phyloP scores from a whole-genome alignment of 305 asterid genomes.

The Fraxinus ornus region DNA sequence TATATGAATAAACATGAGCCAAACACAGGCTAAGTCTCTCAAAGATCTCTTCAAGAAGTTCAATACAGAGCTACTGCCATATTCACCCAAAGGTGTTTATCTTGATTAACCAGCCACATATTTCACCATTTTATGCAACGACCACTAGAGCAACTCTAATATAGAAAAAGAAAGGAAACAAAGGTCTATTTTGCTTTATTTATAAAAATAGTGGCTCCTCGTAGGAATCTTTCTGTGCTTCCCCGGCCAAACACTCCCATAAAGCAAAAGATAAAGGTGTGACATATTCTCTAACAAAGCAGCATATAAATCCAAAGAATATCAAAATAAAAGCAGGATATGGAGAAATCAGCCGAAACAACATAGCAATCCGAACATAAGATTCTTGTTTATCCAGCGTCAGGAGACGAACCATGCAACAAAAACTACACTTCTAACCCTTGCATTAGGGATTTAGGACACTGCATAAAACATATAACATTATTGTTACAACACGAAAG shows the following conservation, averaged over 20 bases:
- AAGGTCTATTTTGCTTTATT: neutral
- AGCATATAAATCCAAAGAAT: neutral
- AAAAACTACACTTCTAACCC: neutral
- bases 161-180: neutral
- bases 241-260: too few relatives aligned
- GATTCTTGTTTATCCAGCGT: neutral
- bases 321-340: too few relatives aligned
- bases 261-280: too few relatives aligned
- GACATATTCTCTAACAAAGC: too few relatives aligned
- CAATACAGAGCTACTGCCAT: too few relatives aligned
- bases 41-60: too few relatives aligned
- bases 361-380: neutral
- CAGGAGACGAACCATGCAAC: neutral
- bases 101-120: too few relatives aligned
- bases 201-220: neutral
- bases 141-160: too few relatives aligned
- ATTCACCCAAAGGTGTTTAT: too few relatives aligned
- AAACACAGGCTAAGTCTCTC: too few relatives aligned
- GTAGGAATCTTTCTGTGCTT: too few relatives aligned
- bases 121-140: neutral
- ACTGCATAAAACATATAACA: neutral
- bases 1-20: too few relatives aligned
- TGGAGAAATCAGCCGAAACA: neutral
- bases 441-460: neutral
- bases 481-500: conserved; percentile 18